These are phyloP conservation scores for Geranium rotundifolium DNA, from an alignment of 345 rosid species.

Conservation along the genomic window DNA sequence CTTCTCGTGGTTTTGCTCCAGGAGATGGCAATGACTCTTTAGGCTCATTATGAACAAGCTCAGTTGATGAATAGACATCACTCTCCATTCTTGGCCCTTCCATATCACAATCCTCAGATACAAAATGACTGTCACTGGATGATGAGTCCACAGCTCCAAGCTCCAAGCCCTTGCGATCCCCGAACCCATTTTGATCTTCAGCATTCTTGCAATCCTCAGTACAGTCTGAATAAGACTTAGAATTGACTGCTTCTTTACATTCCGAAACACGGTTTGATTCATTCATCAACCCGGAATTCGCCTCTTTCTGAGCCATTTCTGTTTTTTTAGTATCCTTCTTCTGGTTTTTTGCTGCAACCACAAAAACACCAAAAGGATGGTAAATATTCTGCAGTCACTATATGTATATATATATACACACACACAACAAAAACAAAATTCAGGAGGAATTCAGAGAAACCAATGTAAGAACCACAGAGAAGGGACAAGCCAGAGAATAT, in stretches of 20 bases:
- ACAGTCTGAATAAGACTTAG: slow-evolving; percentile 16
- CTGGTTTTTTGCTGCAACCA: slow-evolving; percentile 40
- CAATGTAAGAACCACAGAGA: too few relatives aligned
- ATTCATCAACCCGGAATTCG: slow-evolving; percentile 14
- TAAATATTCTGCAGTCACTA: not conserved
- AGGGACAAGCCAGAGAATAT: too few relatives aligned
- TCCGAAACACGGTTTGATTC: slow-evolving; percentile 13
- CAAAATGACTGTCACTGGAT: slow-evolving; percentile 12
- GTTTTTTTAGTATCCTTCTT: slow-evolving; percentile 13
- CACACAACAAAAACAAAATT: too few relatives aligned
- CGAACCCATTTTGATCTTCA: slow-evolving; percentile 9
- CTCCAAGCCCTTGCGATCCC: slow-evolving; percentile 15
- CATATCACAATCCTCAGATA: slow-evolving; percentile 4
- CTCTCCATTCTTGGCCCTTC: slow-evolving; percentile 12
- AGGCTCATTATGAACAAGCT: slow-evolving; percentile 11
- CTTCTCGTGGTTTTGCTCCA: slow-evolving; percentile 15
- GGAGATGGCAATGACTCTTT: slow-evolving; percentile 14
- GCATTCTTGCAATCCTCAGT: slow-evolving; percentile 15
- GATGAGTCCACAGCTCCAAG: slow-evolving; percentile 12
- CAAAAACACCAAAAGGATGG: not conserved
- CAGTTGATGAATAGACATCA: slow-evolving; percentile 9
- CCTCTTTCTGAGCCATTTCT: slow-evolving; percentile 2
- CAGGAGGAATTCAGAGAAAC: too few relatives aligned
- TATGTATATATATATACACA: too few relatives aligned
- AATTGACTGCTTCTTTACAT: slow-evolving; percentile 20